A percentile compares a stretch with the other conserved stretches of the same genome.
Evolutionary conservation across 805 yeast species (phyloP).

Genomic region (Dipodascus albidus): DNA sequence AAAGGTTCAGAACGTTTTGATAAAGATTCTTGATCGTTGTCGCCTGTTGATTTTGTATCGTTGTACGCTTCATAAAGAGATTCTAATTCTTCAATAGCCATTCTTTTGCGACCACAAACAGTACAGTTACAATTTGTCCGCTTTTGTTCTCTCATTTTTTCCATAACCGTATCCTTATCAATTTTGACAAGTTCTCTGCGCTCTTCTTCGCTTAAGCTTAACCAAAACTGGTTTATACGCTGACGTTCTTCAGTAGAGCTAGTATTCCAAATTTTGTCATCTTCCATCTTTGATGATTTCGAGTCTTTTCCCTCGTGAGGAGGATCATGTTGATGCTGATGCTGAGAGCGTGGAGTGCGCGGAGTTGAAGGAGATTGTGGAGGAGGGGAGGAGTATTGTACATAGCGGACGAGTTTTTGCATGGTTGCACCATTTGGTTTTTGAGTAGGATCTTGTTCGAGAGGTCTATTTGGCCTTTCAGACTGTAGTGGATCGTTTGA

Average conservation of each 20-base stretch:
- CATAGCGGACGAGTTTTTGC: background rate
- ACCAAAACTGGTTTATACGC: slow-evolving; percentile 53
- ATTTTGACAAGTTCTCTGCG: slow-evolving; percentile 52
- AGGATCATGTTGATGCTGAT: slow-evolving; percentile 1
- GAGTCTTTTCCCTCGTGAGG: background rate
- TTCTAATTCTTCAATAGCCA: slow-evolving; percentile 61
- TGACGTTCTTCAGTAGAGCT: slow-evolving; percentile 39
- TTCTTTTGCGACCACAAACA: slow-evolving; percentile 65
- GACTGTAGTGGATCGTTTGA: background rate
- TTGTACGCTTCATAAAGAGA: slow-evolving; percentile 53
- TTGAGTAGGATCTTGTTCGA: background rate
- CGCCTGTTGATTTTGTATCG: slow-evolving; percentile 1
- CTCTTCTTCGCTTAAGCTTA: slow-evolving; percentile 44
- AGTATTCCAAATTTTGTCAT: slow-evolving; percentile 31
- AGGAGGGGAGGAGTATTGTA: background rate
- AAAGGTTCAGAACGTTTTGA: slow-evolving; percentile 12
- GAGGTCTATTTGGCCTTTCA: background rate
- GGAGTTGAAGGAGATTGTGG: background rate
- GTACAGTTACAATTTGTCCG: slow-evolving; percentile 54
- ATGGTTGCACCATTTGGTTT: background rate
- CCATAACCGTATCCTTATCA: slow-evolving; percentile 58
- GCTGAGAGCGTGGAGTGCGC: background rate
- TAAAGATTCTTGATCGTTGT: slow-evolving; percentile 5
- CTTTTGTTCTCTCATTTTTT: slow-evolving; percentile 50
- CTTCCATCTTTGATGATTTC: slow-evolving; percentile 9